Percentiles rank a stretch among this genome's conserved stretches.
Evolutionary conservation across 2,329 filamentous ascomycete species (phyloP).

Genomic region (Diaporthe sp.): DNA sequence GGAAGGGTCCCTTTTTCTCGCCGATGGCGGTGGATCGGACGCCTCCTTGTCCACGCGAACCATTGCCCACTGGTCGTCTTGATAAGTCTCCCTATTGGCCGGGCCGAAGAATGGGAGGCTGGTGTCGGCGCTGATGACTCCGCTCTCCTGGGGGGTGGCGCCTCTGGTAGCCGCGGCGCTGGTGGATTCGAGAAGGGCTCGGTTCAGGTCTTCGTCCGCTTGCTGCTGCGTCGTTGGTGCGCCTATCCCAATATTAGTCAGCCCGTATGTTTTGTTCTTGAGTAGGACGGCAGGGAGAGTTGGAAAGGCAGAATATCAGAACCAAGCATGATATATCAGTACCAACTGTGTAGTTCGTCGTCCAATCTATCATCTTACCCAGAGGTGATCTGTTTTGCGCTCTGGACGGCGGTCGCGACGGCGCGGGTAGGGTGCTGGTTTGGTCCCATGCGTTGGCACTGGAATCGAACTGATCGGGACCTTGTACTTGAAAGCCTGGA

Average conservation of each 20-base stretch:
- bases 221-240: conserved; percentile 53
- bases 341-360: conserved; percentile 58
- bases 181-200: conserved; percentile 68
- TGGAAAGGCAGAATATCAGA: conserved; percentile 21
- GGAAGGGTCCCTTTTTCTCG: conserved; percentile 58
- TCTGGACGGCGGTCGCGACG: conserved; percentile 74
- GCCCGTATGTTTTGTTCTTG: conserved; percentile 39
- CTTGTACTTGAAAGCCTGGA: conserved; percentile 39
- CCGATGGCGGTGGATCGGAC: conserved; percentile 58
- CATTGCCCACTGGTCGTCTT: conserved; percentile 71
- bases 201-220: conserved; percentile 69
- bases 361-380: conserved; percentile 65
- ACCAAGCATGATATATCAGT: conserved; percentile 46
- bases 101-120: conserved; percentile 69
- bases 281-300: conserved; percentile 34
- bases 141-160: conserved; percentile 63
- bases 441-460: conserved; percentile 35
- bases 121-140: conserved; percentile 57
- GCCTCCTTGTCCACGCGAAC: conserved; percentile 57
- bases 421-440: conserved; percentile 59
- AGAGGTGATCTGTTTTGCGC: conserved; percentile 70
- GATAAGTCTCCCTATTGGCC: conserved; percentile 69
- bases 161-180: conserved; percentile 62
- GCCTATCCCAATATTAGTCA: conserved; percentile 38
- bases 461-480: conserved; percentile 35